These are phyloP conservation scores for Globisporangium echinulatum DNA, from an alignment of 352 stramenopile species.

Conservation along the genomic window DNA sequence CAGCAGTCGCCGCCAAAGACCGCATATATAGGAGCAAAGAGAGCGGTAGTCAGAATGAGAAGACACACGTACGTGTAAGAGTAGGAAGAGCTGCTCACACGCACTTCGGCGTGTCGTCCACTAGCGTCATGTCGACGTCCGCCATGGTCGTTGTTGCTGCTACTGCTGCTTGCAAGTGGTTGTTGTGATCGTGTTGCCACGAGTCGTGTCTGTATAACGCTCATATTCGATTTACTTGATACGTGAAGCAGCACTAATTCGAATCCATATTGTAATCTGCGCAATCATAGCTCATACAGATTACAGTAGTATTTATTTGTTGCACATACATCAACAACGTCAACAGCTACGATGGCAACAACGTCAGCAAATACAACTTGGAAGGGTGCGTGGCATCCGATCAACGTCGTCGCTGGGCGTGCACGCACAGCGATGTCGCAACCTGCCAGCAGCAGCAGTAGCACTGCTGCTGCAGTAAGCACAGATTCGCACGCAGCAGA, in stretches of 20 bases:
- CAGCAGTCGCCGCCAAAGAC: neutral
- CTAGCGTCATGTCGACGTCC: slow-evolving; percentile 40
- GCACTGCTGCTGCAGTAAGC: neutral
- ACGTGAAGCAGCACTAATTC: no score
- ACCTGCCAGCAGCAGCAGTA: neutral
- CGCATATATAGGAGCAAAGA: neutral
- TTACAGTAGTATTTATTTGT: no score
- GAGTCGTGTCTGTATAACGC: neutral
- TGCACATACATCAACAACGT: no score
- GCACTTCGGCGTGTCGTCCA: slow-evolving; percentile 36
- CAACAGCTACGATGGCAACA: no score
- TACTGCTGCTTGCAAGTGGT: neutral
- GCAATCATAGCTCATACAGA: no score
- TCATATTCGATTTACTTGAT: no score
- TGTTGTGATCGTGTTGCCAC: neutral
- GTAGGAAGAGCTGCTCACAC: slow-evolving; percentile 4
- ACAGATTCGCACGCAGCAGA: no score
- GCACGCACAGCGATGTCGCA: no score
- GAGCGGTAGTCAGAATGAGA: neutral
- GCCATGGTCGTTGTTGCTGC: slow-evolving; percentile 1
- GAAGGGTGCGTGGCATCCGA: no score
- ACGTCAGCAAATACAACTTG: no score
- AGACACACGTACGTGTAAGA: neutral
- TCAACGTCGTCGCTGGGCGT: no score
- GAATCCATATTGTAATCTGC: no score